Evolutionary conservation across 352 stramenopile genomes (phyloP), one percentile per base, ranked within the genome.

Genomic region (Globisporangium sylvaticum): DNA sequence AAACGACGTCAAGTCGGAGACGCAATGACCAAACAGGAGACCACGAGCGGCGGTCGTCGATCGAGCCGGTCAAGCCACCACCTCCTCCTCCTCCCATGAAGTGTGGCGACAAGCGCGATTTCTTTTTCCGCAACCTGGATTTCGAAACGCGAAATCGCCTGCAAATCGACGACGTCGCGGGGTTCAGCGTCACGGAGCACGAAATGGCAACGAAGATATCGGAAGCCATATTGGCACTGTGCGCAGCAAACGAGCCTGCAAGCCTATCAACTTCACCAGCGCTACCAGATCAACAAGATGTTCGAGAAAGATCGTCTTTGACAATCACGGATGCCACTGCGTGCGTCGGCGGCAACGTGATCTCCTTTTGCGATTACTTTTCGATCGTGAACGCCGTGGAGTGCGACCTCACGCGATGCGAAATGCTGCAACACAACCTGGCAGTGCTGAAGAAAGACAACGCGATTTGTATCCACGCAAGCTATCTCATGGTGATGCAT

Each of bases 321-420:
- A 70, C 79, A 3, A 76, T 94, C 48, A 94, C 87, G 1, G 87
- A 95, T 62, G 85, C 75, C 7, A 95, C 87, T n/a, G 87, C 87
- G 29, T 95, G 87, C 39, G 66, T 93, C 3, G 87, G 87, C 32
- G 87, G 87, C 57, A 95, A 95, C 56, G 83, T 90, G 59, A 55
- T 90, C 20, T 93, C 84, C 8, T 95, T 95, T 59, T 92, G 82
- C 62, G 84, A 91, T 37, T 88, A 78, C 56, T 95, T 95, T 63
- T 73, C 73, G 50, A 76, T 83, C 18, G 87, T 95, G 9, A 88
- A 92, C 61, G 87, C 87, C 0, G 76, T 95, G 20, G 87, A 95
- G 60, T 87, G 81, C 60, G 80, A 92, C 57, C 5, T 63, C 0
- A 85, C 77, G 10, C 80, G 87, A 0, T 79, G 88, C n/a, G 52